Evolutionary conservation across 2,329 filamentous ascomycete species (phyloP).

Genomic region (Colletotrichum caudatum): DNA sequence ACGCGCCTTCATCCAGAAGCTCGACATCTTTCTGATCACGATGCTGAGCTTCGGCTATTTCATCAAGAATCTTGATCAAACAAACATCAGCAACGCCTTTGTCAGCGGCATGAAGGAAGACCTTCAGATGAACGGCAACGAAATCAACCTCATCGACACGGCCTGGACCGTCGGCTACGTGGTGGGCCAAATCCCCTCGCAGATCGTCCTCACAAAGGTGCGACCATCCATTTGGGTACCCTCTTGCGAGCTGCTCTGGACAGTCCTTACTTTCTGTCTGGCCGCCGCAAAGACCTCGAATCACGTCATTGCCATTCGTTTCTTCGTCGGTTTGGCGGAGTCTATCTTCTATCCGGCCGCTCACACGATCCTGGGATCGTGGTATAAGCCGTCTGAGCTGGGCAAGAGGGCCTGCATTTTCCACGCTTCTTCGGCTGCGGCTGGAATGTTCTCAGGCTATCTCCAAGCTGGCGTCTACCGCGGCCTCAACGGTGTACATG

Average conservation of each 20-base stretch:
- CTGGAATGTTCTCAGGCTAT: slow-evolving; percentile 68
- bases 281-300: slow-evolving; percentile 43
- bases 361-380: slow-evolving; percentile 56
- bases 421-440: slow-evolving; percentile 63
- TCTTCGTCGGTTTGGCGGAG: slow-evolving; percentile 58
- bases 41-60: slow-evolving; percentile 39
- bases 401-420: slow-evolving; percentile 65
- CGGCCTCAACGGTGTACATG: slow-evolving; percentile 59
- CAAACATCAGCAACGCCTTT: slow-evolving; percentile 46
- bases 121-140: slow-evolving; percentile 46
- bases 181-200: slow-evolving; percentile 47
- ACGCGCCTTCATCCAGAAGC: slow-evolving; percentile 46
- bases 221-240: slow-evolving; percentile 48
- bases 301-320: slow-evolving; percentile 57
- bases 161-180: slow-evolving; percentile 46
- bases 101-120: slow-evolving; percentile 48
- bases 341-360: slow-evolving; percentile 48
- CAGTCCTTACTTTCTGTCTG: slow-evolving; percentile 33
- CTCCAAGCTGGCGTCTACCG: slow-evolving; percentile 67
- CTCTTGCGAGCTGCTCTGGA: slow-evolving; percentile 46
- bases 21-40: slow-evolving; percentile 44
- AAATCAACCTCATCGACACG: slow-evolving; percentile 45
- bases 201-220: slow-evolving; percentile 47
- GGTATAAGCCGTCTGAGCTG: slow-evolving; percentile 54
- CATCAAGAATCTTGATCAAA: slow-evolving; percentile 47